Evolutionary conservation across 1,139 yeast genomes (phyloP).

Genomic region (Blastobotrys capitulatus): DNA sequence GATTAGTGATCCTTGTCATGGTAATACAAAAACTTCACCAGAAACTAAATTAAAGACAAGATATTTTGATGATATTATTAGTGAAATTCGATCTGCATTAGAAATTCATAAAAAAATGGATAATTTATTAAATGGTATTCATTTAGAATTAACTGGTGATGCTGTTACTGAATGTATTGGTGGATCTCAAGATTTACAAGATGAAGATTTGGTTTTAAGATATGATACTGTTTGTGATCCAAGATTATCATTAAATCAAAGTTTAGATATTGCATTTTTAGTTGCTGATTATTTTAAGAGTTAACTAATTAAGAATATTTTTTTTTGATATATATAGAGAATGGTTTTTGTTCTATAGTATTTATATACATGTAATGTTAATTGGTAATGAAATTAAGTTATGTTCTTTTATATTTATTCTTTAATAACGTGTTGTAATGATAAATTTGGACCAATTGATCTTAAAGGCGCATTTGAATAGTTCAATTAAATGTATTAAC

Average conservation of each 20-base stretch:
- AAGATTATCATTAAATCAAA: conserved; percentile 37
- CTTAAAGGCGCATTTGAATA: too few relatives aligned
- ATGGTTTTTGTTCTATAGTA: too few relatives aligned
- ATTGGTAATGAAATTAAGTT: too few relatives aligned
- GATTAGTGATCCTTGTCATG: conserved; percentile 42
- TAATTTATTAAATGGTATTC: conserved; percentile 38
- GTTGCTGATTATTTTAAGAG: conserved; percentile 35
- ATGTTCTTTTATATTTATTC: too few relatives aligned
- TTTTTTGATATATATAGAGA: too few relatives aligned
- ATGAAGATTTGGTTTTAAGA: conserved; percentile 37
- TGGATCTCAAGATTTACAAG: conserved; percentile 38
- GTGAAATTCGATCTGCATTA: conserved; percentile 36
- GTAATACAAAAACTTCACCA: conserved; percentile 39
- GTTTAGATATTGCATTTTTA: conserved; percentile 40
- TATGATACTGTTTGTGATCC: conserved; percentile 44
- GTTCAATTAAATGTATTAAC: too few relatives aligned
- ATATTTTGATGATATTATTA: conserved; percentile 39
- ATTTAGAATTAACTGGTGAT: conserved; percentile 42
- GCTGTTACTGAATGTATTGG: conserved; percentile 43
- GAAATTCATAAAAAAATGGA: conserved; percentile 34
- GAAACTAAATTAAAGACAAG: conserved; percentile 39
- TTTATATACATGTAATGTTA: too few relatives aligned
- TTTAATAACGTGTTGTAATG: too few relatives aligned
- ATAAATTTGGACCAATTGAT: too few relatives aligned
- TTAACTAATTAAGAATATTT: too few relatives aligned